Base-by-base conservation (phyloP, 1,284 basidiomycete genomes). In the Singerocomus rubriflavus region DNA sequence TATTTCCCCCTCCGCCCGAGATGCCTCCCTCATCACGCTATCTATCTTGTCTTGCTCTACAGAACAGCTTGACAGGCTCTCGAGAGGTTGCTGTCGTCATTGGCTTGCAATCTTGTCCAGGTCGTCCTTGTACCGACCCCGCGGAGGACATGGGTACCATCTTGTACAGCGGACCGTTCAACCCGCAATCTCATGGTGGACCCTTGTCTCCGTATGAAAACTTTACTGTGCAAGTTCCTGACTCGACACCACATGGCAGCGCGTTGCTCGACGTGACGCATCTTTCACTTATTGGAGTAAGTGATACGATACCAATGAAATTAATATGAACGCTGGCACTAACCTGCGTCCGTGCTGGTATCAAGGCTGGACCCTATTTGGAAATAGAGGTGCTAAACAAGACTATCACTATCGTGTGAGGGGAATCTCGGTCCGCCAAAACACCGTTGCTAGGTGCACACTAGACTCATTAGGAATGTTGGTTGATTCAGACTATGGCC, bases 81-180 rank as follows among this genome's bases (percentile, higher is more conserved):
- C 54, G 62, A 45, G 61, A 65, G 9, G 59, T 65, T n/a, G 65
- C 64, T 34, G 47, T 67, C 42, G 66, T 60, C 17, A 60, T 65
- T 29, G 64, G 63, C n/a, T n/a, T 67, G 37, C 65, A 62, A 43
- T 67, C 63, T 17, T 68, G 65, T 43, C 13, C 55, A 6, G 16
- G 27, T 21, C 4, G 52, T 6, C 41, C 53, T 6, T 68, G 66
- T 43, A n/a, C 26, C 1, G 0, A 48, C 1, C 57, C 64, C 34
- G 37, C 55, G 0, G 30, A 29, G 0, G 4, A 34, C 33, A 53
- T 68, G 59, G 66, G 61, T 26, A 34, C 9, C n/a, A 55, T 68
- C 31, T 21, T 67, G 43, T 68, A 67, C 46, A 67, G 56, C 29
- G 64, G 64, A 6, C 52, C 52, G 2, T 67, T 58, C 14, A 6